Conservation (phyloP, 495 filamentous ascomycete species). For the Trichodelitschia bisporula region DNA sequence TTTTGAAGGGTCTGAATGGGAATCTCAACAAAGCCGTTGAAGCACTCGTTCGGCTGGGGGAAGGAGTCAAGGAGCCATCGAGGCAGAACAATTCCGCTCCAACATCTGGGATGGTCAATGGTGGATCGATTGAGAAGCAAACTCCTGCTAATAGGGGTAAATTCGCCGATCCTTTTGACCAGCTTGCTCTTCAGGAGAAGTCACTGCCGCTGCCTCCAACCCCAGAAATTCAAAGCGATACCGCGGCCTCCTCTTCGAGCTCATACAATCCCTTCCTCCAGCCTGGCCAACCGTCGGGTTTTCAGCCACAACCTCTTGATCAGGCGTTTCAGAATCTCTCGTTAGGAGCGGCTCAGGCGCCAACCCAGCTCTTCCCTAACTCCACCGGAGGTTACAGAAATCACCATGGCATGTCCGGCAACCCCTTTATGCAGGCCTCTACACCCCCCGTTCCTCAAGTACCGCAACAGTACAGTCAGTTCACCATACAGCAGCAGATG, state of each 20-base stretch:
- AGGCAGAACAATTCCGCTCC: conserved; percentile 4
- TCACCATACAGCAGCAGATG: conserved; percentile 1
- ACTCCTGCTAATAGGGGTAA: conserved; percentile 2
- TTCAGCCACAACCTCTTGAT: conserved; percentile 19
- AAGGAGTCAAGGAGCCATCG: conserved; percentile 22
- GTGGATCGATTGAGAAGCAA: conserved; percentile 7
- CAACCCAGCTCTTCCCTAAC: conserved; percentile 56
- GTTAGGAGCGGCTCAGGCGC: conserved; percentile 27
- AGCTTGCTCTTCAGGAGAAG: not conserved
- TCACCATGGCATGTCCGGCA: conserved; percentile 20
- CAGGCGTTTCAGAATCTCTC: conserved; percentile 49
- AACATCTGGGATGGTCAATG: conserved; percentile 5
- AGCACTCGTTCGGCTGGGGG: conserved; percentile 55
- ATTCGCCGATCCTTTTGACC: conserved; percentile 26
- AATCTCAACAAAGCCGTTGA: conserved; percentile 71
- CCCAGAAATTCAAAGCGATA: conserved; percentile 5
- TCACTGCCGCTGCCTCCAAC: conserved; percentile 1
- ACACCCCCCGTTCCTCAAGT: conserved; percentile 34
- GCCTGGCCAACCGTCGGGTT: conserved; percentile 6
- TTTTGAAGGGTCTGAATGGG: conserved; percentile 56
- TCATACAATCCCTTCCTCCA: conserved; percentile 12
- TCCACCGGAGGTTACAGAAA: conserved; percentile 53
- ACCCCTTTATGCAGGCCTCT: conserved; percentile 16
- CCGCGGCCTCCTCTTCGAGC: conserved; percentile 6
- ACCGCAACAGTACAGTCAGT: conserved; percentile 23